Conservation (phyloP, 2,329 filamentous ascomycete genomes). For the Apiospora phragmitis region DNA sequence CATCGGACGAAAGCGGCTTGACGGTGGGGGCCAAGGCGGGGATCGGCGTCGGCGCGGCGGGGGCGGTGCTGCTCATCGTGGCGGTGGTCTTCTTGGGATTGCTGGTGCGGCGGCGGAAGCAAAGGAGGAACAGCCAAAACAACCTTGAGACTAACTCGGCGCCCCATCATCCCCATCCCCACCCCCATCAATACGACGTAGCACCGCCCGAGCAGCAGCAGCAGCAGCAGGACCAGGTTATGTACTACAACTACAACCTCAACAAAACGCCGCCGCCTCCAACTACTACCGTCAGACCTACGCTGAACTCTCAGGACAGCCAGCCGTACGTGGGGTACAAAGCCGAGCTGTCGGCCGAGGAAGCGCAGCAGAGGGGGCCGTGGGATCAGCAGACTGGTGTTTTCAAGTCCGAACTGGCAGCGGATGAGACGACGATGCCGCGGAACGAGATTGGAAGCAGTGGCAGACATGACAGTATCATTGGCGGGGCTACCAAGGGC, state of each 20-base stretch:
- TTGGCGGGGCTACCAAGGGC: not conserved
- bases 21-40: slow-evolving; percentile 15
- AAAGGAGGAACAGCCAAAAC: not conserved
- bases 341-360: slow-evolving; percentile 2
- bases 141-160: not conserved
- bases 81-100: not conserved
- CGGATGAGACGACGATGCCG: slow-evolving; percentile 6
- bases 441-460: slow-evolving; percentile 5
- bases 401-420: slow-evolving; percentile 15
- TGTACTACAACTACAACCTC: not conserved
- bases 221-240: not conserved
- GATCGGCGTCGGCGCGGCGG: slow-evolving; percentile 14
- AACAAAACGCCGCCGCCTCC: not conserved
- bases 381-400: not conserved
- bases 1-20: not conserved
- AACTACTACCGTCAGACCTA: not conserved
- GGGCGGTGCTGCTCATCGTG: slow-evolving; percentile 10
- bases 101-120: slow-evolving; percentile 9
- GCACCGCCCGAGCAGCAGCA: not conserved
- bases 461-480: not conserved
- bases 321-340: not conserved
- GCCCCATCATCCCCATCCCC: not conserved
- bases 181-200: not conserved
- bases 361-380: not conserved
- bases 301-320: not conserved